Evolutionary conservation across 805 yeast genomes (phyloP).

Genomic region (Wickerhamiella kurtzmanii): DNA sequence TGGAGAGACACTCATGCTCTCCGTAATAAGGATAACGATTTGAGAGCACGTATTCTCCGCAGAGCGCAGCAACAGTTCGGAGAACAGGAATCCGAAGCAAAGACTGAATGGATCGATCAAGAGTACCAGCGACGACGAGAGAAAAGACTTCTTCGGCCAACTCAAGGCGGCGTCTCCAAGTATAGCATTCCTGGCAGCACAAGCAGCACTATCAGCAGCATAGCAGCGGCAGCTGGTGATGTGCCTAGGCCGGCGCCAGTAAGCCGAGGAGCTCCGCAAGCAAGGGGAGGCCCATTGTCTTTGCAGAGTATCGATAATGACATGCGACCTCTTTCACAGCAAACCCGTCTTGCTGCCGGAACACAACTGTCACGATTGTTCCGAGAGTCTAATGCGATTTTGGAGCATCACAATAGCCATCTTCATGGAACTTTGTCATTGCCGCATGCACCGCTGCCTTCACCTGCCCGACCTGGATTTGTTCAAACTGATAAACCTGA

Average conservation of each 20-base stretch:
- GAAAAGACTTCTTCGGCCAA: constrained; percentile 37
- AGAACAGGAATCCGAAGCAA: constrained; percentile 39
- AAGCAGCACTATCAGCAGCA: constrained; percentile 9
- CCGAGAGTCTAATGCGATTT: constrained; percentile 13
- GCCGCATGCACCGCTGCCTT: not conserved
- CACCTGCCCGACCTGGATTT: not conserved
- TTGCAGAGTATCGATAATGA: not conserved
- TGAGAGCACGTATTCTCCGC: constrained; percentile 61
- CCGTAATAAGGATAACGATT: constrained; percentile 77
- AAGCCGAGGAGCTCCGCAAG: not conserved
- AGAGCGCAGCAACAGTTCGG: constrained; percentile 62
- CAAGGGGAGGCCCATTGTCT: not conserved
- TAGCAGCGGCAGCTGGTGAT: constrained; percentile 8
- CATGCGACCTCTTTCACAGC: constrained; percentile 12
- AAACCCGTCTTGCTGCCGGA: constrained; percentile 14
- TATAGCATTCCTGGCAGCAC: not conserved
- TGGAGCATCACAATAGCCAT: constrained; percentile 4
- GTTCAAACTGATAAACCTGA: too few species aligned
- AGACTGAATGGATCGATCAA: constrained; percentile 53
- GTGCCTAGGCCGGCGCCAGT: constrained; percentile 10
- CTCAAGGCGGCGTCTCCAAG: not conserved
- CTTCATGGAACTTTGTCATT: not conserved
- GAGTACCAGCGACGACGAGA: constrained; percentile 58
- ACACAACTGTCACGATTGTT: constrained; percentile 16
- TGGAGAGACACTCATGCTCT: constrained; percentile 75